Base-by-base conservation (phyloP, 306 rosid species). In the Citrullus mucosospermus region DNA sequence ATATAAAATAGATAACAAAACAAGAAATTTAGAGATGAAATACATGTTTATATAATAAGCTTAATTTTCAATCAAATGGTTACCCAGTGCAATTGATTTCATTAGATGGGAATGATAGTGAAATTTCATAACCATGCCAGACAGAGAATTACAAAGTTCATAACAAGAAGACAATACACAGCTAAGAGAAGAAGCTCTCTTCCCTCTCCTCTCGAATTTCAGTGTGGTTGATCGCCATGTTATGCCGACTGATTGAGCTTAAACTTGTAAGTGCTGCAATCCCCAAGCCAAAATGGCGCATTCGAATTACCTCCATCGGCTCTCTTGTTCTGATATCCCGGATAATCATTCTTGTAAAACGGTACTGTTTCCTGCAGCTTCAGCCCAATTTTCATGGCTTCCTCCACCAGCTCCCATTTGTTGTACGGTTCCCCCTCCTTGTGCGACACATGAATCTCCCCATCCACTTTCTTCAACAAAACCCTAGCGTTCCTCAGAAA, bases 311-410 rank as follows among this genome's bases (percentile, higher is more conserved):
- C 80, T 32, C 97, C 96, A 56, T 92, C 86, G 11, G 89, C 97
- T 83, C 96, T 88, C 87, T 92, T 92, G 89, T 92, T 89, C 62
- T 70, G 81, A 79, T 92, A 88, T 51, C 96, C 97, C 36, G 90
- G 91, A 84, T 89, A 93, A 22, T 89, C 90, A 62, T 66, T 65
- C 77, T 82, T 86, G 68, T 77, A 32, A 80, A 91, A 93, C 48
- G 90, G 89, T 55, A 82, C 89, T 16, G 41, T 66, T 68, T 85
- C 88, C 9, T 80, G 68, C 72, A 87, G 80, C 36, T 34, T 66
- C 51, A 93, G 68, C 9, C 91, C 95, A 46, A 71, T 82, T 88
- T 93, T 91, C 54, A 79, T 82, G 57, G 94, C 96, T 80, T 85
- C 90, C 80, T 78, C 65, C 61, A 70, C 89, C 51, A 92, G 78